phyloP scores from a whole-genome alignment of 2,329 filamentous ascomycete species.

The Fusarium brevicatenulatum region DNA sequence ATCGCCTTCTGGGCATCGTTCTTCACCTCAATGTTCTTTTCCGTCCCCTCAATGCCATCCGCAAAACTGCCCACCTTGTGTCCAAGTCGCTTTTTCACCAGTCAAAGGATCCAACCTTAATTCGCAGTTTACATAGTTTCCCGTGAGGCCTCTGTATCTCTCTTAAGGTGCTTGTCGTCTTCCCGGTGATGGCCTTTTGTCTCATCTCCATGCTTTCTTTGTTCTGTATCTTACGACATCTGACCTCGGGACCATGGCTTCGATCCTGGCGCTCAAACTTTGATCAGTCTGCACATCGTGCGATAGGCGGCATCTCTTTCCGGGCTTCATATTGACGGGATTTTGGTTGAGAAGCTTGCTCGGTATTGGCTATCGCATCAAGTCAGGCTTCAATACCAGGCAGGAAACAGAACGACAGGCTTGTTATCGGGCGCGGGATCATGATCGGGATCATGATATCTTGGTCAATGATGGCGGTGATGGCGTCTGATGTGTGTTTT shows the following conservation, averaged over 20 bases:
- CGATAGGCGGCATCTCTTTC: not conserved
- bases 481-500: not conserved
- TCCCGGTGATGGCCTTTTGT: not conserved
- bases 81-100: too few species aligned
- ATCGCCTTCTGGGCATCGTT: not conserved
- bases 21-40: not conserved
- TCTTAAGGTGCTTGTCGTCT: too few species aligned
- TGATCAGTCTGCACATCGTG: not conserved
- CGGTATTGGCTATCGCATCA: too few species aligned
- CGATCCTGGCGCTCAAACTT: not conserved
- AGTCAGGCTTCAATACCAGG: not conserved
- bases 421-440: not conserved
- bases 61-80: not conserved
- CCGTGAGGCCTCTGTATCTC: accelerated
- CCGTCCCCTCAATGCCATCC: too few species aligned
- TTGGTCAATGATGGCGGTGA: not conserved
- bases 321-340: not conserved
- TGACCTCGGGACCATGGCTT: not conserved
- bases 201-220: not conserved
- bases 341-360: not conserved
- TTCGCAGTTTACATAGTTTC: not conserved
- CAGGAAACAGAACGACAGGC: not conserved
- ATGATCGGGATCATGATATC: accelerated
- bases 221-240: not conserved
- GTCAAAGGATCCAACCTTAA: not conserved